Evolutionary conservation across 1,284 basidiomycete genomes (phyloP).

Genomic region (Ceratobasidium sp.): DNA sequence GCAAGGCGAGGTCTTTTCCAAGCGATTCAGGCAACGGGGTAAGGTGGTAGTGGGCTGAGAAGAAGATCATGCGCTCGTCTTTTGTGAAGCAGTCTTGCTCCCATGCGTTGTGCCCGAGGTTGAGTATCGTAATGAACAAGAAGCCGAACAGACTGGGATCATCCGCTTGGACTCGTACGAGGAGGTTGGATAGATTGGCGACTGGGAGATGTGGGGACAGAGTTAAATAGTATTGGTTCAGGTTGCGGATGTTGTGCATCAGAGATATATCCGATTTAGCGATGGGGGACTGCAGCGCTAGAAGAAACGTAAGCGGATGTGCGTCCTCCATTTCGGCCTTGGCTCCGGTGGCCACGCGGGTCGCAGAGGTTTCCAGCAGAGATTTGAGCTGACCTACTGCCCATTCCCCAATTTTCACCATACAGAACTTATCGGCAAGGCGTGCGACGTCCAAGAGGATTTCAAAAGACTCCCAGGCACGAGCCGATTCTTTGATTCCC

Average conservation of each 20-base stretch:
- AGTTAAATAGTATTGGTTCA: background rate
- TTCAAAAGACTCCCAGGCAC: background rate
- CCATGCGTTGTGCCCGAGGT: conserved; percentile 3
- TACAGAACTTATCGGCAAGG: conserved; percentile 2
- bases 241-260: background rate
- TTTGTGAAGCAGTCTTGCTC: background rate
- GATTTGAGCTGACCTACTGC: background rate
- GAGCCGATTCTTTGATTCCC: background rate
- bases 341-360: too few species aligned
- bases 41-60: conserved; percentile 11
- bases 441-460: background rate
- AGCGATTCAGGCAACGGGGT: conserved; percentile 5
- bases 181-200: background rate
- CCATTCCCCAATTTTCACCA: conserved; percentile 1
- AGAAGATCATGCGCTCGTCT: conserved; percentile 14
- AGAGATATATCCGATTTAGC: background rate
- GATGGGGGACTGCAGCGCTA: too few species aligned
- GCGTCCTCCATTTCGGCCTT: too few species aligned
- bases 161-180: background rate
- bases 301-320: too few species aligned
- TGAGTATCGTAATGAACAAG: background rate
- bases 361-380: background rate
- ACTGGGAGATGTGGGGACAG: background rate
- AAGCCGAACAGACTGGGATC: conserved; percentile 10
- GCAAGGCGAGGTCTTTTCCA: background rate